A percentile compares a stretch with the other conserved stretches of the same genome.
Evolutionary conservation across 1,284 basidiomycete species (phyloP).

Genomic region (Fomes fomentarius): DNA sequence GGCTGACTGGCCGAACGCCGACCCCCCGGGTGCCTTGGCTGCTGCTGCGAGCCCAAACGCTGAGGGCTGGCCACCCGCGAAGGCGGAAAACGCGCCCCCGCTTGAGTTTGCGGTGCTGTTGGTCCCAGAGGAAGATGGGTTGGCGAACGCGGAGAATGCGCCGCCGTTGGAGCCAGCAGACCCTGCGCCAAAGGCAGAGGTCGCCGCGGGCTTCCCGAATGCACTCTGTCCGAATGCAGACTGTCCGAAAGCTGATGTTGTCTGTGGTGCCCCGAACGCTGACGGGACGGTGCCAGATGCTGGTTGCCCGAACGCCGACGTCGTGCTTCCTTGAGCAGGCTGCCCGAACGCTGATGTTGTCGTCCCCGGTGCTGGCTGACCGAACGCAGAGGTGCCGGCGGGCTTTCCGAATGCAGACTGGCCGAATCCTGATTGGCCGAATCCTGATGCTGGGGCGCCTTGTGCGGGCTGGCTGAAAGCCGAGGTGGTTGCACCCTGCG

Average conservation of each 20-base stretch:
- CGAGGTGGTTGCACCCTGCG: constrained; percentile 11
- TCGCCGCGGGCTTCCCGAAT: constrained; percentile 35
- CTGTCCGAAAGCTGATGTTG: constrained; percentile 36
- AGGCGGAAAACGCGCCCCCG: constrained; percentile 36
- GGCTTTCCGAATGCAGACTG: constrained; percentile 21
- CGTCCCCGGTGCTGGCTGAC: constrained; percentile 28
- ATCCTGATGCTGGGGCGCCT: constrained; percentile 26
- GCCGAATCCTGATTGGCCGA: constrained; percentile 39
- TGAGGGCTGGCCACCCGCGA: constrained; percentile 34
- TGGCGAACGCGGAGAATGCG: constrained; percentile 30
- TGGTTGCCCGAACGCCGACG: constrained; percentile 38
- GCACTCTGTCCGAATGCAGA: constrained; percentile 27
- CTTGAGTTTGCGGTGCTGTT: constrained; percentile 4
- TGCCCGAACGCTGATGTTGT: constrained; percentile 30
- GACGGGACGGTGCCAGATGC: constrained; percentile 21
- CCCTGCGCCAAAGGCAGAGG: constrained; percentile 35
- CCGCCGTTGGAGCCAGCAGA: constrained; percentile 22
- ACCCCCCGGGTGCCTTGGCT: constrained; percentile 25
- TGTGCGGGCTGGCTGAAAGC: constrained; percentile 35
- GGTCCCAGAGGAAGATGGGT: constrained; percentile 24
- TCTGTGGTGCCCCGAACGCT: constrained; percentile 33
- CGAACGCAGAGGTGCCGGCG: constrained; percentile 33
- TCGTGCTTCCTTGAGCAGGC: constrained; percentile 21
- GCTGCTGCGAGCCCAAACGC: constrained; percentile 36
- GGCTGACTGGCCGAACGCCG: constrained; percentile 34